Conservation (phyloP, 2,329 filamentous ascomycete species). For the Calonectria hongkongensis region DNA sequence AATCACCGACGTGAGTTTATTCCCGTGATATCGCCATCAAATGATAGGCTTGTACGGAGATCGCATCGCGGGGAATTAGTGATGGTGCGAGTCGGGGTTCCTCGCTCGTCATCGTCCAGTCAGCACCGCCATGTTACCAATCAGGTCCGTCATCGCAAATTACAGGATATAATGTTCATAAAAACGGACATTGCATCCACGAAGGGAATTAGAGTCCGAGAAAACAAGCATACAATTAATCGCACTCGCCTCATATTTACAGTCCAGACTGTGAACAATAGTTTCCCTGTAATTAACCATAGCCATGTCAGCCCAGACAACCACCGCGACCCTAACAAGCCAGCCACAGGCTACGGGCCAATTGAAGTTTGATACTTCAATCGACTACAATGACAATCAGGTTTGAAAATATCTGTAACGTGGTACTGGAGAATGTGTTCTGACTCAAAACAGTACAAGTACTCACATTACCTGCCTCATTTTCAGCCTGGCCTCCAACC, state of each 20-base stretch:
- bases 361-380: slow-evolving; percentile 32
- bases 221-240: not conserved
- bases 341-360: not conserved
- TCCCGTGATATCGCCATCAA: not conserved
- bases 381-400: slow-evolving; percentile 22
- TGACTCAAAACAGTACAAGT: slow-evolving; percentile 29
- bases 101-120: slow-evolving; percentile 28
- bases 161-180: not conserved
- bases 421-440: not conserved
- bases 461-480: slow-evolving; percentile 40
- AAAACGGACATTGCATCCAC: slow-evolving; percentile 1
- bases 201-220: not conserved
- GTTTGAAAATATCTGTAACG: not conserved
- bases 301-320: slow-evolving; percentile 24
- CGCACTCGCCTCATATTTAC: not conserved
- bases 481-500: slow-evolving; percentile 33
- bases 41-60: slow-evolving; percentile 19
- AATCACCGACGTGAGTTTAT: not conserved
- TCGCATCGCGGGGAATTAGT: slow-evolving; percentile 19
- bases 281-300: not conserved
- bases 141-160: slow-evolving; percentile 17
- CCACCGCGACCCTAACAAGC: slow-evolving; percentile 6
- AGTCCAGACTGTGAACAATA: not conserved
- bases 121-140: slow-evolving; percentile 13
- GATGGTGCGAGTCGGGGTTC: slow-evolving; percentile 16